phyloP scores from a whole-genome alignment of 306 rosid genomes.

The Senna tora region DNA sequence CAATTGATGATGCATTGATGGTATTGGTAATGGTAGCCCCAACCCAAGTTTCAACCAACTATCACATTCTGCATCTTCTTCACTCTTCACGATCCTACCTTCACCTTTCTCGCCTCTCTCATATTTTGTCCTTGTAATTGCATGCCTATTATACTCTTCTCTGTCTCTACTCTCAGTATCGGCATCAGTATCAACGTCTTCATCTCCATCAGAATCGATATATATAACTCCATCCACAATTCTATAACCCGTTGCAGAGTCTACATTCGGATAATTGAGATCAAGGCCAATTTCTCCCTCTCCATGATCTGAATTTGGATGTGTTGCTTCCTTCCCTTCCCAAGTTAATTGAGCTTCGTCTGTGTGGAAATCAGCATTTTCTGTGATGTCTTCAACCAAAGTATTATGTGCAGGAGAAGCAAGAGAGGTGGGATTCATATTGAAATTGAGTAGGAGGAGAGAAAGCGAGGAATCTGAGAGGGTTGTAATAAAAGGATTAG shows the following conservation, averaged over 20 bases:
- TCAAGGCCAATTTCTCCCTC: neutral
- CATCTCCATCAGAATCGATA: neutral
- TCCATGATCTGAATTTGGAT: neutral
- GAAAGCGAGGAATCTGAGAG: neutral
- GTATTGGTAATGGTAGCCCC: neutral
- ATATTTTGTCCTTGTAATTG: neutral
- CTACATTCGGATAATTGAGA: neutral
- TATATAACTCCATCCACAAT: neutral
- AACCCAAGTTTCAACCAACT: neutral
- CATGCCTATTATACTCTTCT: neutral
- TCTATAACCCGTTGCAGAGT: neutral
- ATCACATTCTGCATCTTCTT: neutral
- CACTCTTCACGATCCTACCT: neutral
- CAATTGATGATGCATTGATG: neutral
- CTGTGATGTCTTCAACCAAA: neutral
- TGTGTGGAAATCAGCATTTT: neutral
- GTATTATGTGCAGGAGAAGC: neutral
- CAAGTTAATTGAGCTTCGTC: neutral
- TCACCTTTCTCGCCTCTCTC: neutral
- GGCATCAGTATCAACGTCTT: neutral
- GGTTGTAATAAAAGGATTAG: neutral
- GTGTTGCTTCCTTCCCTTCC: neutral
- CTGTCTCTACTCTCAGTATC: too few species aligned
- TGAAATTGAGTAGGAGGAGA: neutral
- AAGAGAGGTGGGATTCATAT: neutral